Conservation (phyloP, 768 basidiomycete genomes). For the Serpula lacrymans region DNA sequence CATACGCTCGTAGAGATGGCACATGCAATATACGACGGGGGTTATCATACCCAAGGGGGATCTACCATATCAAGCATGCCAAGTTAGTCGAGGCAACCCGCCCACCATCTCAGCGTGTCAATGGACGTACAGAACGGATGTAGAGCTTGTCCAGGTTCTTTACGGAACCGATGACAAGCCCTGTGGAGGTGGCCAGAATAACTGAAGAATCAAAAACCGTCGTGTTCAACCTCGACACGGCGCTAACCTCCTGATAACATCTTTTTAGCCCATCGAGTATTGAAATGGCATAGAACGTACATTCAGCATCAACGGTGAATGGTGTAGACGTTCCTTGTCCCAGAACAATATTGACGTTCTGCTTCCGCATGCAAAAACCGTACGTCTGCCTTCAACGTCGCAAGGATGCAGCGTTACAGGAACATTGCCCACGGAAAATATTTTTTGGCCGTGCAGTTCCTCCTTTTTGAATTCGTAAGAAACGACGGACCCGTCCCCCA, state of each 20-base stretch:
- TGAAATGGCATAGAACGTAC: constrained; percentile 27
- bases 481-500: constrained; percentile 71
- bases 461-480: constrained; percentile 46
- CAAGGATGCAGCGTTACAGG: constrained; percentile 64
- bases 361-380: constrained; percentile 71
- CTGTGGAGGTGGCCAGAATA: constrained; percentile 51
- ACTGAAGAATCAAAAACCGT: constrained; percentile 48
- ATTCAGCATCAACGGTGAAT: constrained; percentile 74
- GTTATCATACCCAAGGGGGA: constrained; percentile 67
- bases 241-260: constrained; percentile 45
- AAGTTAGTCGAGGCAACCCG: too few species aligned
- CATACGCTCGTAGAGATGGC: constrained; percentile 52
- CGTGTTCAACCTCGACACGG: constrained; percentile 50
- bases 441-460: constrained; percentile 46
- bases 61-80: too few species aligned
- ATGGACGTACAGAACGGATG: constrained; percentile 65
- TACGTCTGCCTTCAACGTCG: constrained; percentile 45
- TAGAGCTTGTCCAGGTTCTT: constrained; percentile 74
- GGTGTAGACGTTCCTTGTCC: constrained; percentile 59
- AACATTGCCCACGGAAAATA: constrained; percentile 59
- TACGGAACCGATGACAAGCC: constrained; percentile 64
- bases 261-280: background rate
- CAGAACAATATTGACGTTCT: constrained; percentile 66
- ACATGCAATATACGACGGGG: constrained; percentile 68
- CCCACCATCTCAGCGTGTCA: too few species aligned